These are phyloP conservation scores for Pedinophyceae sp. DNA, from an alignment of 139 green algal species.

Conservation along the genomic window DNA sequence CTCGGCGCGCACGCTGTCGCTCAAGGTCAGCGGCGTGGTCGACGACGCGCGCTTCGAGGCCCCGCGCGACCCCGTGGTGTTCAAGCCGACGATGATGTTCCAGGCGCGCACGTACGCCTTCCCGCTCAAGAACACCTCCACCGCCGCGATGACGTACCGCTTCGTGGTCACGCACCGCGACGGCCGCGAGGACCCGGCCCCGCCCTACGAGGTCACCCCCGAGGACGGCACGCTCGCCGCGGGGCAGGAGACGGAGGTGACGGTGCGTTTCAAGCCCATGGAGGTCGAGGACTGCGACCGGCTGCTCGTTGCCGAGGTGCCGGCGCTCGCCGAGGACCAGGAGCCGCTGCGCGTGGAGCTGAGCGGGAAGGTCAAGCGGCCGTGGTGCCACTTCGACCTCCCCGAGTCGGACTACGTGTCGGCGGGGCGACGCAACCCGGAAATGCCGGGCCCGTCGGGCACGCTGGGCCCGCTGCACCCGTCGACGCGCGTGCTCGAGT, in stretches of 20 bases:
- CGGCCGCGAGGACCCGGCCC: slow-evolving; percentile 6
- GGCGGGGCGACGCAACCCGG: slow-evolving; percentile 29
- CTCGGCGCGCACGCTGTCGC: slow-evolving; percentile 17
- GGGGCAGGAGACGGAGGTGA: slow-evolving; percentile 26
- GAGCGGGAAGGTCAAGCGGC: slow-evolving; percentile 33
- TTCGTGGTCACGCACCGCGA: slow-evolving; percentile 12
- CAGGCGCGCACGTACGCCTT: slow-evolving; percentile 51
- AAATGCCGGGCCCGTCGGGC: slow-evolving; percentile 31
- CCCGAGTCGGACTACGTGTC: slow-evolving; percentile 42
- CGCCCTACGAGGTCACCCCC: slow-evolving; percentile 20
- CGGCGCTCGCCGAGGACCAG: slow-evolving; percentile 24
- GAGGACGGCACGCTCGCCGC: slow-evolving; percentile 22
- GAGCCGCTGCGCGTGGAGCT: slow-evolving; percentile 19
- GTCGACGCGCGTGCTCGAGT: slow-evolving; percentile 43
- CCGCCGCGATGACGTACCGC: slow-evolving; percentile 32
- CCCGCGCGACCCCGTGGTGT: slow-evolving; percentile 31
- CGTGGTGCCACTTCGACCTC: slow-evolving; percentile 72
- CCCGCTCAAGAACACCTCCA: slow-evolving; percentile 41
- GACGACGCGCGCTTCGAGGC: slow-evolving; percentile 30
- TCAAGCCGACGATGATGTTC: slow-evolving; percentile 72
- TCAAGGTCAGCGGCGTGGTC: slow-evolving; percentile 24
- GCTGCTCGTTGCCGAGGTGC: slow-evolving; percentile 34
- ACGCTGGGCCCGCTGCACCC: slow-evolving; percentile 37
- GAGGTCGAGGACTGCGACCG: slow-evolving; percentile 50
- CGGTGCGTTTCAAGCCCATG: slow-evolving; percentile 44